A percentile compares a stretch with the other conserved stretches of the same genome.
phyloP scores from a whole-genome alignment of 768 basidiomycete genomes.

The Boletus rufocinnamomeus region DNA sequence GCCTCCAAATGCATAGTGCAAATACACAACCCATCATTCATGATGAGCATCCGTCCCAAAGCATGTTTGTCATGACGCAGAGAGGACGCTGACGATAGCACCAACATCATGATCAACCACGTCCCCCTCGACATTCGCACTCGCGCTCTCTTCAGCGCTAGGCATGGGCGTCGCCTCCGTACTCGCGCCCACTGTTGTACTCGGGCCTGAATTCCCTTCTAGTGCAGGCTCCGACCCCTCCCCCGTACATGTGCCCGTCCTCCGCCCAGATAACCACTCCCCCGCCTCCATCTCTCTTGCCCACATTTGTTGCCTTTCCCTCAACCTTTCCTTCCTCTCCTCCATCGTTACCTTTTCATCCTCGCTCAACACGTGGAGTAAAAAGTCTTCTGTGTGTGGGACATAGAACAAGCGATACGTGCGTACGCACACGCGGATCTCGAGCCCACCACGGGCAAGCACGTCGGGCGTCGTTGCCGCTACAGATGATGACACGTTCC shows the following conservation, averaged over 20 bases:
- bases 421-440: constrained; percentile 73
- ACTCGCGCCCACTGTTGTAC: neutral
- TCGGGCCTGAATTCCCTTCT: neutral
- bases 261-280: constrained; percentile 13
- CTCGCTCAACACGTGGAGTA: constrained; percentile 12
- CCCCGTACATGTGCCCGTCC: neutral
- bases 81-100: neutral
- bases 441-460: constrained; percentile 59
- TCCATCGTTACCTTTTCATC: constrained; percentile 7
- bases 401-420: constrained; percentile 32
- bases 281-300: constrained; percentile 16
- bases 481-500: constrained; percentile 22
- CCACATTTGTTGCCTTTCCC: constrained; percentile 19
- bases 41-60: neutral
- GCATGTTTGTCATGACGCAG: constrained; percentile 12
- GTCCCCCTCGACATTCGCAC: neutral
- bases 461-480: constrained; percentile 43
- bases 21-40: neutral
- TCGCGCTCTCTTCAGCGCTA: neutral
- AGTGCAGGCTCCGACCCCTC: neutral
- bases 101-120: neutral
- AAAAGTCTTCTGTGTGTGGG: constrained; percentile 30
- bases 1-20: neutral
- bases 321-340: constrained; percentile 5
- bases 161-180: neutral